Percentiles rank a stretch among this genome's conserved stretches.
Evolutionary conservation across 2,329 filamentous ascomycete genomes (phyloP).

Genomic region (Hysterium pulicare): DNA sequence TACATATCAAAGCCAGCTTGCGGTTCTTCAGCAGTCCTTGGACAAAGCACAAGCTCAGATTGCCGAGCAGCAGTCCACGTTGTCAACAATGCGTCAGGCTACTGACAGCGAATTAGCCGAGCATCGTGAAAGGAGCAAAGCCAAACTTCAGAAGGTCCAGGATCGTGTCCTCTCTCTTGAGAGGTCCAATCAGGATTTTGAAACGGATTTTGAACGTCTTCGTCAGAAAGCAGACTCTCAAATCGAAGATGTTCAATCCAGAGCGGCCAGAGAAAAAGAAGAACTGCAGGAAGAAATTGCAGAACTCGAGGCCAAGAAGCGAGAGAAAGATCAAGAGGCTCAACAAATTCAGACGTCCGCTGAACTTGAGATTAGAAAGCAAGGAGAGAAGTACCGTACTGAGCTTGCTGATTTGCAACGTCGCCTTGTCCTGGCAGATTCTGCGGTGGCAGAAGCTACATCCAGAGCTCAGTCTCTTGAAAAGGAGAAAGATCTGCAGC

Average conservation of each 20-base stretch:
- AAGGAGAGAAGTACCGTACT: slow-evolving; percentile 3
- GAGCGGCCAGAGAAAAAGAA: slow-evolving; percentile 8
- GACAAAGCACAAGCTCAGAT: slow-evolving; percentile 10
- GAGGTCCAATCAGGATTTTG: slow-evolving; percentile 12
- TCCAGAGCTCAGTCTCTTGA: slow-evolving; percentile 10
- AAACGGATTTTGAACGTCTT: slow-evolving; percentile 8
- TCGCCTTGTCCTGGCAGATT: slow-evolving; percentile 11
- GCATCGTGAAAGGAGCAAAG: slow-evolving; percentile 7
- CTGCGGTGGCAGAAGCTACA: slow-evolving; percentile 14
- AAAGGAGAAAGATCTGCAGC: slow-evolving; percentile 13
- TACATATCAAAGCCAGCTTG: slow-evolving; percentile 1
- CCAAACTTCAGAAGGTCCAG: slow-evolving; percentile 6
- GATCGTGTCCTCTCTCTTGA: slow-evolving; percentile 6
- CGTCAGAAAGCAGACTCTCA: slow-evolving; percentile 7
- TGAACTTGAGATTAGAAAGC: slow-evolving; percentile 1
- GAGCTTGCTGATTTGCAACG: slow-evolving; percentile 10
- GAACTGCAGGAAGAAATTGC: slow-evolving; percentile 10
- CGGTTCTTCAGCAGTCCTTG: slow-evolving; percentile 7
- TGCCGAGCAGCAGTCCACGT: slow-evolving; percentile 7
- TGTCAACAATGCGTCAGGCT: slow-evolving; percentile 13
- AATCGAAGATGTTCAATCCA: slow-evolving; percentile 8
- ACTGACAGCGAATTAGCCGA: slow-evolving; percentile 5
- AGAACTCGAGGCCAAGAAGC: slow-evolving; percentile 9
- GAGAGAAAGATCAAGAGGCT: not conserved
- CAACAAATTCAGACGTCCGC: not conserved